Base-by-base conservation (phyloP, 352 stramenopile species). In the Nannochloropsis limnetica region DNA sequence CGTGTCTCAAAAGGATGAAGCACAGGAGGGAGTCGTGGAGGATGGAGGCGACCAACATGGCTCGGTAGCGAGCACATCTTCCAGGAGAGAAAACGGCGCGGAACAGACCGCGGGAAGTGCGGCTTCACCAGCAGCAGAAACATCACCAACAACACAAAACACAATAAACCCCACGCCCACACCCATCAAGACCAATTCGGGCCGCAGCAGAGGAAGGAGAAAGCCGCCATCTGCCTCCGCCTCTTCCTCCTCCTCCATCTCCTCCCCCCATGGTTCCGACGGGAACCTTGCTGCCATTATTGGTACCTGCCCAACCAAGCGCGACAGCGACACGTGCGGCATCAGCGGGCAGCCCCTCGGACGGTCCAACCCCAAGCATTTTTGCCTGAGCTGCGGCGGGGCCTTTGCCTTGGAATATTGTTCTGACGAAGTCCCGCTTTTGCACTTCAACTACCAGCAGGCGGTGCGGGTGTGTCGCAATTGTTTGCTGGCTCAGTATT, bases 331-430 rank as follows among this genome's bases (percentile, higher is more conserved):
- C 61, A 74, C 61, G 1, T 74, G 61, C 61, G 61, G 61, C 61
- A 74, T 74, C 61, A 74, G 61, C 61, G 61, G 61, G 25, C 61
- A 74, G 61, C 61, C 61, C 61, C n/a, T 74, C 11, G 61, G 61
- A 25, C 61, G 61, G 4, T 74, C 61, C 11, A 74, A 74, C 61
- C 61, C 61, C 61, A 25, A 29, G 25, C 61, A 74, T 1, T 74
- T 29, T 25, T 74, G 61, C 0, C 61, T 74, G 61, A 74, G 61
- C n/a, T 74, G 61, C 61, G 61, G n/a, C 22, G 61, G 61, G 9
- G n/a, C 61, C 61, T 74, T 74, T 23, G n/a, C 61, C 61, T 74
- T 29, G 61, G 61, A 74, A 74, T 74, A 74, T 29, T 74, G 61
- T 20, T 74, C 61, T 31, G 61, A 74, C 25, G 61, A 74, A 74